phyloP scores from a whole-genome alignment of 345 rosid species.

The Turnera subulata region DNA sequence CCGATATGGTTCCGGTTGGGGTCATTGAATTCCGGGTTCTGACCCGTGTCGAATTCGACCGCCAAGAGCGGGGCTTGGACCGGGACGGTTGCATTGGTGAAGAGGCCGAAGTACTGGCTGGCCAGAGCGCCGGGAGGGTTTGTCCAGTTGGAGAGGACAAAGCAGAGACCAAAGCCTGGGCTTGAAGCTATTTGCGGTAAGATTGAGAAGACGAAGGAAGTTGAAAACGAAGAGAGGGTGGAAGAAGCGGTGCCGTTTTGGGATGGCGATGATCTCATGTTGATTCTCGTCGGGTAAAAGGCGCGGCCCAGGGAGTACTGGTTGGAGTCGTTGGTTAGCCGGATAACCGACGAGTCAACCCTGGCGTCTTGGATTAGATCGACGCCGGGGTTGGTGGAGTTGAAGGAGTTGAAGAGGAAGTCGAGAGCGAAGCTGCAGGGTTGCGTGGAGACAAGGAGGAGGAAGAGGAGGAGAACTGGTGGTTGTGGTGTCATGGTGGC shows the following conservation, averaged over 20 bases:
- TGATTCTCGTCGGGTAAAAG: slow-evolving; percentile 50
- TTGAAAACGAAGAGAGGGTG: slow-evolving; percentile 68
- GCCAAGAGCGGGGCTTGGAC: slow-evolving; percentile 60
- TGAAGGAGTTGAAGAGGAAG: slow-evolving; percentile 67
- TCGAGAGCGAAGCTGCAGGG: slow-evolving; percentile 30
- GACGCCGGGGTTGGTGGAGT: slow-evolving; percentile 31
- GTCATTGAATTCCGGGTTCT: slow-evolving; percentile 56
- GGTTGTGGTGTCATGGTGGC: slow-evolving; percentile 8
- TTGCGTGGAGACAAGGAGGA: neutral
- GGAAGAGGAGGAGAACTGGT: slow-evolving; percentile 14
- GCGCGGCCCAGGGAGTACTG: slow-evolving; percentile 54
- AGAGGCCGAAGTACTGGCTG: slow-evolving; percentile 76
- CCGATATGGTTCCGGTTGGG: slow-evolving; percentile 70
- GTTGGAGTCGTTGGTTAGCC: slow-evolving; percentile 58
- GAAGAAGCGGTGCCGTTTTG: slow-evolving; percentile 48
- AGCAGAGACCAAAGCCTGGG: slow-evolving; percentile 83
- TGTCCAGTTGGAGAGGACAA: slow-evolving; percentile 73
- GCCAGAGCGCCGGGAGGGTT: slow-evolving; percentile 65
- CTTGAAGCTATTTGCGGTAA: slow-evolving; percentile 50
- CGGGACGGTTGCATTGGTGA: slow-evolving; percentile 35
- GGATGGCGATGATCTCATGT: slow-evolving; percentile 28
- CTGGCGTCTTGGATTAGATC: slow-evolving; percentile 56
- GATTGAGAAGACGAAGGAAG: slow-evolving; percentile 51
- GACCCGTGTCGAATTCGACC: slow-evolving; percentile 76
- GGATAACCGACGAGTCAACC: slow-evolving; percentile 52